phyloP scores from a whole-genome alignment of 495 filamentous ascomycete species.

The Penicillium tannophilum region DNA sequence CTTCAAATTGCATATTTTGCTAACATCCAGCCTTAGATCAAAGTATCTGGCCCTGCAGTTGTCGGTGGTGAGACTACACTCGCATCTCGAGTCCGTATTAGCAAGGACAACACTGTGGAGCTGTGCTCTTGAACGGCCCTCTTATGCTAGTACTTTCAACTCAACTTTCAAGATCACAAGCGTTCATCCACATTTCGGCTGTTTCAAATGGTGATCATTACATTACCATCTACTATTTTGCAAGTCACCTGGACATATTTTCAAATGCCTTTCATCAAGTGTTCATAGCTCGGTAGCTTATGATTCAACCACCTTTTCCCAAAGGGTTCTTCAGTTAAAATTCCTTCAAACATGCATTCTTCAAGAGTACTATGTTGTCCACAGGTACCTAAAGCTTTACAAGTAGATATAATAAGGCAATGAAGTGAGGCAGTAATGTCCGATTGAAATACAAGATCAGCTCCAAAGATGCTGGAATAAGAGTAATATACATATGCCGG shows the following conservation, averaged over 20 bases:
- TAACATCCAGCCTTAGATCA: slow-evolving; percentile 30
- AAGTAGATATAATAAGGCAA: neutral
- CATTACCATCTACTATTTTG: neutral
- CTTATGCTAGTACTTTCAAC: neutral
- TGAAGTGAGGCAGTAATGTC: slow-evolving; percentile 9
- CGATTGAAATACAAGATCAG: slow-evolving; percentile 27
- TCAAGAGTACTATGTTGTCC: neutral
- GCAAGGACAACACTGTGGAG: slow-evolving; percentile 45
- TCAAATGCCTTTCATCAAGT: neutral
- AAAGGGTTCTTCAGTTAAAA: too few species aligned
- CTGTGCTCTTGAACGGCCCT: slow-evolving; percentile 17
- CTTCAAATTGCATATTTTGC: neutral
- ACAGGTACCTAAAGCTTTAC: neutral
- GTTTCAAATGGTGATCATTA: neutral
- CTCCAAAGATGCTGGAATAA: slow-evolving; percentile 24
- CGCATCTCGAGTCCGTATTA: slow-evolving; percentile 36
- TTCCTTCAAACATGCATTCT: too few species aligned
- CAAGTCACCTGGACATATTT: neutral
- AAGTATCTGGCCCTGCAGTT: slow-evolving; percentile 44
- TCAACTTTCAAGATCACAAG: neutral
- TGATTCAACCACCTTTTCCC: neutral
- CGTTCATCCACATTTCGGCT: slow-evolving; percentile 1
- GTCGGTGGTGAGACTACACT: slow-evolving; percentile 35
- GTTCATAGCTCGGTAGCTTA: neutral
- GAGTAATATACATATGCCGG: slow-evolving; percentile 31